phyloP scores from a whole-genome alignment of 2,329 filamentous ascomycete genomes.

The Pseudogymnoascus sp. region DNA sequence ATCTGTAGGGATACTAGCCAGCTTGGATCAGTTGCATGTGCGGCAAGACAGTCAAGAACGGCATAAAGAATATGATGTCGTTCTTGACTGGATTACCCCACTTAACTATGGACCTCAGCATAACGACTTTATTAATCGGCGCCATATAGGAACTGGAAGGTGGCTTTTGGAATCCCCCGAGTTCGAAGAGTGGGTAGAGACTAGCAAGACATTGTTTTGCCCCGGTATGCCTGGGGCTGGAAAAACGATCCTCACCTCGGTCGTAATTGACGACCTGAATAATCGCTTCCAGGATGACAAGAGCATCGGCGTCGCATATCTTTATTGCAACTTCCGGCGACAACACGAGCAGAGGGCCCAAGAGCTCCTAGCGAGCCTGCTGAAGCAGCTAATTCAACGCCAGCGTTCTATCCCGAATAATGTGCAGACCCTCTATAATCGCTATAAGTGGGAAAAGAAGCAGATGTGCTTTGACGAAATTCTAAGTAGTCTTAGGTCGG shows the following conservation, averaged over 20 bases:
- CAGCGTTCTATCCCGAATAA: conserved; percentile 23
- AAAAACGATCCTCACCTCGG: conserved; percentile 42
- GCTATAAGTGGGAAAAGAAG: conserved; percentile 19
- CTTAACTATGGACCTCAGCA: conserved; percentile 23
- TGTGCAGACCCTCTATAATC: conserved; percentile 29
- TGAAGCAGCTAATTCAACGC: conserved; percentile 34
- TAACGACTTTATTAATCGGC: conserved; percentile 12
- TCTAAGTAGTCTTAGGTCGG: conserved; percentile 16
- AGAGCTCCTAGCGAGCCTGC: conserved; percentile 30
- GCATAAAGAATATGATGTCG: not conserved
- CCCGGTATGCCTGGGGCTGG: conserved; percentile 43
- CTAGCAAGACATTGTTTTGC: conserved; percentile 37
- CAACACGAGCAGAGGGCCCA: conserved; percentile 34
- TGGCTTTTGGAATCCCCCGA: conserved; percentile 16
- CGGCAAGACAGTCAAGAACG: conserved; percentile 7
- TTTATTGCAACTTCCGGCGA: conserved; percentile 27
- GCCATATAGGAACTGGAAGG: conserved; percentile 15
- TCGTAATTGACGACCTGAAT: conserved; percentile 37
- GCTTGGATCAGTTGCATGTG: conserved; percentile 1
- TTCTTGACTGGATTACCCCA: conserved; percentile 5
- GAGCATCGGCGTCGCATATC: conserved; percentile 32
- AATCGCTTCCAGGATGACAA: conserved; percentile 21
- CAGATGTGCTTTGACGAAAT: conserved; percentile 28
- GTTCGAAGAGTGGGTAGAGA: conserved; percentile 15
- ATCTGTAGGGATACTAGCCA: not conserved